Evolutionary conservation across 805 yeast genomes (phyloP), one percentile per base, ranked within the genome.

Genomic region (Lachancea meyersii): DNA sequence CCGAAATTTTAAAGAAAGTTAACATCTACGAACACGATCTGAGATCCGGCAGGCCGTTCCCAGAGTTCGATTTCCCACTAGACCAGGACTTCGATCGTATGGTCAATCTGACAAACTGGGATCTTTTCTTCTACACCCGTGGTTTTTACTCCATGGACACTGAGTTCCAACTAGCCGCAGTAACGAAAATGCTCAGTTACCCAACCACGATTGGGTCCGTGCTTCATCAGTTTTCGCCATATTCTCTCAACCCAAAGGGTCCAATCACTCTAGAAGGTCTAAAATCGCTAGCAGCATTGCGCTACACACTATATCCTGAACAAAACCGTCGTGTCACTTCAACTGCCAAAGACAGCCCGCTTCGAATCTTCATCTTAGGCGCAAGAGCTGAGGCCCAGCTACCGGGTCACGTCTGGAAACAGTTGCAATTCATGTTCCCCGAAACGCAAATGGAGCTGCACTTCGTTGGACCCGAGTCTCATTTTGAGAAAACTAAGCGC

Each of bases 401-500:
- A 44, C 98, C 98, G 3, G 85, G 86, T 22, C 94, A 85, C 60
- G 91, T 89, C 35, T 93, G 98, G 98, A 84, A 86, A 63, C 97
- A 93, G 67, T 69, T 93, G 50, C 81, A 86, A 22, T 86, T 77
- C 60, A 67, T 93, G 44, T 84, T 88, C 68, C 97, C 97, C 13
- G 79, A 79, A 41, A 77, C 81, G 46, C 76, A 78, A 46, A 79
- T 93, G 55, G 96, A 93, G 64, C 67, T 93, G 35, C 95, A 88
- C 60, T 87, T 93, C 64, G 78, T 93, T 50, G 98, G 98, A 0
- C 97, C 97, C 8, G 97, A 93, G 68, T 78, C 86, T 34, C 77
- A 78, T 57, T 86, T 75, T 57, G 95, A 91, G 63, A 74, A 80
- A 56, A 76, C 77, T 62, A 71, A 79, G 72, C 74, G 75, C 53